A percentile compares a stretch with the other conserved stretches of the same genome.
Conservation (phyloP, 306 rosid genomes). For the Quercus gilva region DNA sequence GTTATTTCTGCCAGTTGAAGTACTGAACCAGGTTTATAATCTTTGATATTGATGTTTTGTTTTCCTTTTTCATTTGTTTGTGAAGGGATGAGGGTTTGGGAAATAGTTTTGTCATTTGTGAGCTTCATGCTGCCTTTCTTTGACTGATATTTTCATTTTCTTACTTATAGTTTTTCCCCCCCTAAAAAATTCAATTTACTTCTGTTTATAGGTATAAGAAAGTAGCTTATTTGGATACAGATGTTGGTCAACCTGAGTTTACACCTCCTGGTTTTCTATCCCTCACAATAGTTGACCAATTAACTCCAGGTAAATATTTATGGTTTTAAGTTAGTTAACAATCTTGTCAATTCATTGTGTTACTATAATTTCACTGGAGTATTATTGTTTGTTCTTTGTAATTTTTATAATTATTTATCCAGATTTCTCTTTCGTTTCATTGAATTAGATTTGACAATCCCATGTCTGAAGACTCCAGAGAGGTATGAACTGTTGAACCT, state of each 20-base stretch:
- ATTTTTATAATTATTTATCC: not conserved
- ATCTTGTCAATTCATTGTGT: not conserved
- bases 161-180: not conserved
- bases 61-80: not conserved
- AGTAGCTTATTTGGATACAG: constrained; percentile 83
- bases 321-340: constrained; percentile 4
- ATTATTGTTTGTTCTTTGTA: not conserved
- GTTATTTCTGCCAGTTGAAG: not conserved
- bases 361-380: not conserved
- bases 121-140: not conserved
- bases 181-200: not conserved
- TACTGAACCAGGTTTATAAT: not conserved
- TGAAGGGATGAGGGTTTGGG: not conserved
- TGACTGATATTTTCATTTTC: not conserved
- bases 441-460: constrained; percentile 67
- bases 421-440: constrained; percentile 10
- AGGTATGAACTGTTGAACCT: constrained; percentile 51
- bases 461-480: constrained; percentile 79
- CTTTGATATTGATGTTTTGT: not conserved
- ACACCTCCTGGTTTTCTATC: constrained; percentile 85
- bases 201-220: constrained; percentile 38
- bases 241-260: constrained; percentile 95
- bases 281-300: constrained; percentile 53
- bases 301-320: constrained; percentile 52
- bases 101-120: not conserved